Evolutionary conservation across 2,329 filamentous ascomycete species (phyloP).

Genomic region (Fusarium sp.): DNA sequence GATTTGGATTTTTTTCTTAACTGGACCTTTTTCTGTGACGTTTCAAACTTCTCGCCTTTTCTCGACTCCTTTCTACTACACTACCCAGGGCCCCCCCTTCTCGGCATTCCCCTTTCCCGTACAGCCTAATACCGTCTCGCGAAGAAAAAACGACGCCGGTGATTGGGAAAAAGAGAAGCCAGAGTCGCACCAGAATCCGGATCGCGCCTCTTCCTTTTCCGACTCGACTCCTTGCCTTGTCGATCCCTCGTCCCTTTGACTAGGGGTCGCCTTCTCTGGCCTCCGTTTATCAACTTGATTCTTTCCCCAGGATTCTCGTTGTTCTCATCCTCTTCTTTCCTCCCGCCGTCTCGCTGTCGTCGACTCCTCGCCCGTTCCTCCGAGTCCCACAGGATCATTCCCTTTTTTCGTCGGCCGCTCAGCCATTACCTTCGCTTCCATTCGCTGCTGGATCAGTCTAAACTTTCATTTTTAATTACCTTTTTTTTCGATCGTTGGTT

Average conservation of each 20-base stretch:
- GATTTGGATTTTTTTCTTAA: background rate
- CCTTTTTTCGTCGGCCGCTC: conserved; percentile 23
- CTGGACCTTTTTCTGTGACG: conserved; percentile 33
- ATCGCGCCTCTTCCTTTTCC: conserved; percentile 26
- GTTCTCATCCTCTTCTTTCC: conserved; percentile 24
- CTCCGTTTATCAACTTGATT: conserved; percentile 37
- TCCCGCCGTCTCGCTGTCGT: conserved; percentile 38
- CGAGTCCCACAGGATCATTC: conserved; percentile 23
- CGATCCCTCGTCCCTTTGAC: background rate
- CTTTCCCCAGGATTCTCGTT: conserved; percentile 19
- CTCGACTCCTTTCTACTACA: too few relatives aligned
- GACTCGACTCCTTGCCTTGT: conserved; percentile 2
- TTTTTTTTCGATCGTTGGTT: conserved; percentile 26
- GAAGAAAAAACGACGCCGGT: background rate
- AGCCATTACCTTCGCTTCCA: conserved; percentile 40
- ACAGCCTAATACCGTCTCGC: conserved; percentile 17
- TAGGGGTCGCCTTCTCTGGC: background rate
- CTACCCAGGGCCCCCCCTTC: background rate
- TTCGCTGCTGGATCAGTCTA: conserved; percentile 67
- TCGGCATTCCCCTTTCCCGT: conserved; percentile 35
- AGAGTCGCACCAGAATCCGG: conserved; percentile 30
- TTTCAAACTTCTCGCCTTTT: conserved; percentile 33
- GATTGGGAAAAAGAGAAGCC: conserved; percentile 7
- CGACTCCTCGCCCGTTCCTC: conserved; percentile 9
- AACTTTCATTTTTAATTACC: conserved; percentile 46